These are phyloP conservation scores for Vitis riparia DNA, from an alignment of 164 flowering plant genomes.

Conservation along the genomic window DNA sequence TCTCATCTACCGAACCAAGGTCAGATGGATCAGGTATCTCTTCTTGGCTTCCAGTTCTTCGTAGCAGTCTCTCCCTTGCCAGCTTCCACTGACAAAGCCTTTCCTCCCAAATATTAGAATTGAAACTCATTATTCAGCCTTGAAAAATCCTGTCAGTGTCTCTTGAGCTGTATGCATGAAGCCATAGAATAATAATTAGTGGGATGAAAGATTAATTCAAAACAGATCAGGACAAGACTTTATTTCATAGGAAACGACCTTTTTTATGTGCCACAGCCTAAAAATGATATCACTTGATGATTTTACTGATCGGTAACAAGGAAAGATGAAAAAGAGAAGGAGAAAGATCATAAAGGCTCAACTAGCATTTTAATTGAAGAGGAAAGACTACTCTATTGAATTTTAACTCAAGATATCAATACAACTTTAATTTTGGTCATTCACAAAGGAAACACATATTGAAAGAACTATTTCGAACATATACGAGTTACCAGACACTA, in stretches of 20 bases:
- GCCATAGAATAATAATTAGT: neutral
- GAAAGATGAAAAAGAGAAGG: neutral
- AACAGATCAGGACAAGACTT: neutral
- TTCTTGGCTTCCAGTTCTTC: conserved; percentile 8
- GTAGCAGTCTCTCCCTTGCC: conserved; percentile 9
- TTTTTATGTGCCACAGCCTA: neutral
- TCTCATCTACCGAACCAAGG: conserved; percentile 7
- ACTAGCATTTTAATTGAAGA: neutral
- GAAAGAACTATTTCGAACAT: neutral
- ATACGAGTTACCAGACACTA: no score
- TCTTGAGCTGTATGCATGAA: conserved; percentile 10
- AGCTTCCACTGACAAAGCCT: conserved; percentile 24
- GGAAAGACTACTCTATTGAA: neutral
- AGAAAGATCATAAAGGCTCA: neutral
- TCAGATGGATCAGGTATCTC: conserved; percentile 9
- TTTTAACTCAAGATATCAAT: neutral
- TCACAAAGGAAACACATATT: neutral
- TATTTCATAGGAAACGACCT: neutral
- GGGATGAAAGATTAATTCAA: neutral
- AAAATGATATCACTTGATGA: neutral
- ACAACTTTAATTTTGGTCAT: neutral
- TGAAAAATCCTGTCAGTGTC: neutral
- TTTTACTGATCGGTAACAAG: neutral
- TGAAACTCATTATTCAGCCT: conserved; percentile 12
- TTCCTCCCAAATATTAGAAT: conserved; percentile 18